These are phyloP conservation scores for Malbranchea cinnamomea DNA, from an alignment of 2,329 filamentous ascomycete genomes.

Conservation along the genomic window DNA sequence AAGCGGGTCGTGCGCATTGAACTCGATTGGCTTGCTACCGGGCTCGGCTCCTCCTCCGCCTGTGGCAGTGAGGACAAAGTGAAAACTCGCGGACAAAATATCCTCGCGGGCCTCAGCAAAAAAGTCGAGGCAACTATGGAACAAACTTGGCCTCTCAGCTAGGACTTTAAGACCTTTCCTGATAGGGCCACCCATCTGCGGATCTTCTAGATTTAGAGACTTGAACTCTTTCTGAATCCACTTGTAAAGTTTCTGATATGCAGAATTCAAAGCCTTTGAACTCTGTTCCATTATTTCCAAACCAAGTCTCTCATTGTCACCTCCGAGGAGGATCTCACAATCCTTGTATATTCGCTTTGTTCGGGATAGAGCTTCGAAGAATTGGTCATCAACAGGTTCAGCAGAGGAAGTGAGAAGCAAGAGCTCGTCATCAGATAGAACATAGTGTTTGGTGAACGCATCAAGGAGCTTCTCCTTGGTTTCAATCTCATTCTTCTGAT, in stretches of 20 bases:
- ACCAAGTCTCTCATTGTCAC: conserved; percentile 76
- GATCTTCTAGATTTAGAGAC: conserved; percentile 80
- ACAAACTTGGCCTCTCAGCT: conserved; percentile 75
- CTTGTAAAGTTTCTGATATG: conserved; percentile 88
- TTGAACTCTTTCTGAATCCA: conserved; percentile 95
- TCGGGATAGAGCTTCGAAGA: conserved; percentile 62
- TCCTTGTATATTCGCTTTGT: conserved; percentile 80
- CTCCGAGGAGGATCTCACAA: conserved; percentile 75
- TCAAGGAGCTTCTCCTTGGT: conserved; percentile 63
- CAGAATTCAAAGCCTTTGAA: conserved; percentile 70
- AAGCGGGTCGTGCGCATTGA: conserved; percentile 79
- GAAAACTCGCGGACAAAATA: conserved; percentile 77
- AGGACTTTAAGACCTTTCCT: conserved; percentile 71
- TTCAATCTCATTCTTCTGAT: conserved; percentile 58
- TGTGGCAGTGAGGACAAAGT: conserved; percentile 67
- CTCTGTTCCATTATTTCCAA: conserved; percentile 85
- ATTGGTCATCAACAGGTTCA: conserved; percentile 70
- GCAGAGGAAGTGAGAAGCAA: conserved; percentile 60
- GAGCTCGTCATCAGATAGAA: conserved; percentile 68
- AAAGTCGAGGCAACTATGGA: conserved; percentile 84
- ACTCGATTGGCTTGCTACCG: conserved; percentile 76
- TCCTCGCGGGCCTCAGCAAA: conserved; percentile 84
- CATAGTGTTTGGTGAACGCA: conserved; percentile 68
- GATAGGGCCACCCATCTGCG: conserved; percentile 76
- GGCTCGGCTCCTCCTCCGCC: conserved; percentile 43